Evolutionary conservation across 768 basidiomycete genomes (phyloP), one percentile per base, ranked within the genome.

Genomic region (Calvatia gigantea): DNA sequence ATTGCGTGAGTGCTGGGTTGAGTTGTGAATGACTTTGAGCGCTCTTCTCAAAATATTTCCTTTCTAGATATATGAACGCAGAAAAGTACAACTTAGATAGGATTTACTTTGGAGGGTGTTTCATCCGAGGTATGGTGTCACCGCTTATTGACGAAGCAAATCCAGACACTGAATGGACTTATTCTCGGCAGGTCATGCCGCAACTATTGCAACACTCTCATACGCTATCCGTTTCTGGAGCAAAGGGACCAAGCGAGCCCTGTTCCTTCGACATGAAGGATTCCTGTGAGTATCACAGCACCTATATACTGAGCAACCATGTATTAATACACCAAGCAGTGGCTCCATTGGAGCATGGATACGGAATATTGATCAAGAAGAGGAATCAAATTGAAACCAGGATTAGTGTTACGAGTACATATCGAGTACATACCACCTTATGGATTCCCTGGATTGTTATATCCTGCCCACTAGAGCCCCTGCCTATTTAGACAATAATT

Each of bases 211-310:
- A 15, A 98, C 97, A 15, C 78, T 98, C 49, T 98, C 97, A 19
- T 99, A 99, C 72, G 97, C 97, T 19, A 98, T 99, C 71, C 86
- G 97, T 15, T 99, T 98, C 75, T 99, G 97, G 97, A 95, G 93
- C 64, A 96, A 95, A 68, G 97, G 97, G 0, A 95, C 87, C 29
- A 98, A 98, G 71, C 85, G 93, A 37, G 97, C 97, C 38, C 77
- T 98, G 61, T 99, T 99, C 78, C 78, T 99, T 59, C 85, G 97
- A 58, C 97, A 99, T 64, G 97, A 99, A 75, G 97, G 96, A 2
- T 98, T 98, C 77, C 72, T 98, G 91, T 95, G 70, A 75, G 91
- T 85, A 41, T 25, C 47, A 50, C 41, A 37, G 58, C 41, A 50
- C 62, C 58, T 49, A 42, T 54, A n/a, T 60, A 56, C 25, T 29